Percentiles rank a stretch among this genome's conserved stretches.
Conservation (phyloP, 192 early-diverging fungal species). For the Rhizophagus prolifer region DNA sequence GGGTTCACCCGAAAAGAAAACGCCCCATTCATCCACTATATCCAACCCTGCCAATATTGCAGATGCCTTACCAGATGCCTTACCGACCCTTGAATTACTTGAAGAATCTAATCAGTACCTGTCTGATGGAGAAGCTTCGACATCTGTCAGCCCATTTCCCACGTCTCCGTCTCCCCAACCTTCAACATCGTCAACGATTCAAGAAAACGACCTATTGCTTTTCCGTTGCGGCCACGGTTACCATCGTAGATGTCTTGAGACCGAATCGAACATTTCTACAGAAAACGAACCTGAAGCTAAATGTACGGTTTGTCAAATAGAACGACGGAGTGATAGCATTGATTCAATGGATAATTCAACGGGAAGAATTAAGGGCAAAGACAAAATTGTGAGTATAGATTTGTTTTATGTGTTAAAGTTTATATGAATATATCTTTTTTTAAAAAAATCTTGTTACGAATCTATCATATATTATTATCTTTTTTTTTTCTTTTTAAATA, state of each 20-base stretch:
- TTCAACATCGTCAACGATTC: neutral
- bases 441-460: neutral
- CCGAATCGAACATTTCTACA: constrained; percentile 1
- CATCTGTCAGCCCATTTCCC: neutral
- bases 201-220: constrained; percentile 44
- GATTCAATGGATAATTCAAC: neutral
- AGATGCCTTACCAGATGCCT: constrained; percentile 41
- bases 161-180: neutral
- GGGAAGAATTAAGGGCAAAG: constrained; percentile 16
- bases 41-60: constrained; percentile 34
- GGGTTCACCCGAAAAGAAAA: constrained; percentile 42
- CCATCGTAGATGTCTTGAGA: constrained; percentile 50
- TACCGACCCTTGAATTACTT: constrained; percentile 36
- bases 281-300: constrained; percentile 18
- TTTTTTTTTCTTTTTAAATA: too few relatives aligned
- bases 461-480: too few relatives aligned
- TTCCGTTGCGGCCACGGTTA: constrained; percentile 59
- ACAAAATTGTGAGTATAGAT: constrained; percentile 18
- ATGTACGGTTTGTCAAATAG: constrained; percentile 27
- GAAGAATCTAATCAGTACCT: constrained; percentile 14
- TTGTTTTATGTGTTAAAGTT: neutral
- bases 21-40: constrained; percentile 34
- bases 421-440: constrained; percentile 3
- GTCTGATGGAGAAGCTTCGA: constrained; percentile 14
- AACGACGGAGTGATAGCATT: constrained; percentile 4